These are phyloP conservation scores for Podaxis sp. DNA, from an alignment of 768 basidiomycete genomes.

Conservation along the genomic window DNA sequence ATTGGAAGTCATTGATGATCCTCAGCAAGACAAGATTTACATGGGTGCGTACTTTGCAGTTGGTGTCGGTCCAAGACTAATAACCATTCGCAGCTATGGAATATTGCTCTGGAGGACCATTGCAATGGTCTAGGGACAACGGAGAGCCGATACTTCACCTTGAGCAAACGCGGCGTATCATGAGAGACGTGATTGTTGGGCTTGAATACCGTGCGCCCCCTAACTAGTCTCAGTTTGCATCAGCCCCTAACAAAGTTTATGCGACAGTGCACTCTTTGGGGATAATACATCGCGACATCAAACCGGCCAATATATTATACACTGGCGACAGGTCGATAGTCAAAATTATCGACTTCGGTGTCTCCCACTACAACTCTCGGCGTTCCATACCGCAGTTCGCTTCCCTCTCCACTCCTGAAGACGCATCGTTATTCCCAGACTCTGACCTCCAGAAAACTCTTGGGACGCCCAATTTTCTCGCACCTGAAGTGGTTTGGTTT, in stretches of 20 bases:
- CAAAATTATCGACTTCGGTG: conserved; percentile 90
- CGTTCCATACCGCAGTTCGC: conserved; percentile 12
- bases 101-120: conserved; percentile 40
- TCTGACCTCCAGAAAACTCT: conserved; percentile 38
- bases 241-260: not conserved
- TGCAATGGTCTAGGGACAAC: conserved; percentile 35
- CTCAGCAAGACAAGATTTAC: conserved; percentile 76
- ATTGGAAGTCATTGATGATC: conserved; percentile 90
- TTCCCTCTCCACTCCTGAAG: conserved; percentile 20
- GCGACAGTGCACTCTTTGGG: conserved; percentile 38
- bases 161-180: conserved; percentile 38
- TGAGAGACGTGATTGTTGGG: conserved; percentile 42
- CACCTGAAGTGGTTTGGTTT: conserved; percentile 45
- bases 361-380: conserved; percentile 32
- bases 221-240: not conserved
- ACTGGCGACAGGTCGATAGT: conserved; percentile 50
- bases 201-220: conserved; percentile 41
- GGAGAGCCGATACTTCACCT: conserved; percentile 34
- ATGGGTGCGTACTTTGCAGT: conserved; percentile 55
- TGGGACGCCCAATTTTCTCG: conserved; percentile 45
- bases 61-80: not conserved
- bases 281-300: conserved; percentile 89
- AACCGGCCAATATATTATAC: conserved; percentile 86
- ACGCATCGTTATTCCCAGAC: conserved; percentile 34
- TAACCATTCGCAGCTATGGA: conserved; percentile 35